phyloP scores from a whole-genome alignment of 2,329 filamentous ascomycete species.

The Arachnomyces sp. region DNA sequence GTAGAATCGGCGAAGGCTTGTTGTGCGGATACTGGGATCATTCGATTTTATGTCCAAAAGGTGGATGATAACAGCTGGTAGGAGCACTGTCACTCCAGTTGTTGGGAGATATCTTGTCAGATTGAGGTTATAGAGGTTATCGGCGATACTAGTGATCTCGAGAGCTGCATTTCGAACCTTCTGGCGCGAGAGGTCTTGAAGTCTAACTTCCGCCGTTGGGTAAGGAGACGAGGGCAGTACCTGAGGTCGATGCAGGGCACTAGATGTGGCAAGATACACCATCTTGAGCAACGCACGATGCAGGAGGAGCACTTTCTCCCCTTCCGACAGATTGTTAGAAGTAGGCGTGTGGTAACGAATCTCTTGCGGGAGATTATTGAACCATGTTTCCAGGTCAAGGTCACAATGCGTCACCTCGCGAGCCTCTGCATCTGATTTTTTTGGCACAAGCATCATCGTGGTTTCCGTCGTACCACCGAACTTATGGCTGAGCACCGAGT shows the following conservation, averaged over 20 bases:
- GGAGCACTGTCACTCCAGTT: slow-evolving; percentile 79
- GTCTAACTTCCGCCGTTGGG: slow-evolving; percentile 51
- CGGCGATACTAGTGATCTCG: slow-evolving; percentile 77
- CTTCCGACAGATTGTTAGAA: slow-evolving; percentile 45
- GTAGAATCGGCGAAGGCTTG: slow-evolving; percentile 71
- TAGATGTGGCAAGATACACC: slow-evolving; percentile 86
- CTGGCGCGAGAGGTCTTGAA: slow-evolving; percentile 73
- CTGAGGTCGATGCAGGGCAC: slow-evolving; percentile 82
- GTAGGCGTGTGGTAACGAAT: slow-evolving; percentile 59
- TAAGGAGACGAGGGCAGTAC: slow-evolving; percentile 67
- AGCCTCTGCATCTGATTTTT: slow-evolving; percentile 74
- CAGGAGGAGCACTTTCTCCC: slow-evolving; percentile 48
- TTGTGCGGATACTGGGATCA: slow-evolving; percentile 60
- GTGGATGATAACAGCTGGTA: slow-evolving; percentile 90
- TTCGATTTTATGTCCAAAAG: slow-evolving; percentile 85
- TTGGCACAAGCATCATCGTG: slow-evolving; percentile 83
- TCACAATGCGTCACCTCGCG: slow-evolving; percentile 74
- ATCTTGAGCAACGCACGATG: slow-evolving; percentile 85
- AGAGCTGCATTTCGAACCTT: slow-evolving; percentile 76
- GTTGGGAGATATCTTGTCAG: slow-evolving; percentile 77
- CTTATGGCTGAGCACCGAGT: slow-evolving; percentile 80
- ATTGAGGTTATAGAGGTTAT: slow-evolving; percentile 62
- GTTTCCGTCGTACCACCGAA: slow-evolving; percentile 63
- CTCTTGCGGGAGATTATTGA: slow-evolving; percentile 59
- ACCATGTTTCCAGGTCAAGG: slow-evolving; percentile 69